These are phyloP conservation scores for Kodamaea fungicola DNA, from an alignment of 1,139 yeast genomes.

Conservation along the genomic window DNA sequence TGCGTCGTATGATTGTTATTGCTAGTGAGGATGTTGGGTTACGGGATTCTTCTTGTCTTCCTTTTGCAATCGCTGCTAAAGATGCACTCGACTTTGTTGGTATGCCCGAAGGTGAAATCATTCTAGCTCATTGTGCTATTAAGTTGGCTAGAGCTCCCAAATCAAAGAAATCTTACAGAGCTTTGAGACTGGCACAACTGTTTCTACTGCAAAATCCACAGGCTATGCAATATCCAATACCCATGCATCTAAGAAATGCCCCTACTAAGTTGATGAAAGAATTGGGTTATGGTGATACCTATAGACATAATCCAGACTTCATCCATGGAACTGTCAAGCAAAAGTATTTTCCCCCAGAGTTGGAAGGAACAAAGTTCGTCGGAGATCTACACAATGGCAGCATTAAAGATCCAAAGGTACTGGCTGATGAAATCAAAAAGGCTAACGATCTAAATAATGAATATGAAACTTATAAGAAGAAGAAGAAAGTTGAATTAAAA, in stretches of 20 bases:
- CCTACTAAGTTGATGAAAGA: constrained; percentile 90
- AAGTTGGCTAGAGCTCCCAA: constrained; percentile 83
- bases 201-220: constrained; percentile 58
- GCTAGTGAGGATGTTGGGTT: constrained; percentile 91
- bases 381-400: constrained; percentile 37
- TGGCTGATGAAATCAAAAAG: constrained; percentile 16
- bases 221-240: constrained; percentile 63
- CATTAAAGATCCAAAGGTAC: constrained; percentile 25
- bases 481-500: constrained; percentile 6
- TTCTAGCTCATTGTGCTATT: constrained; percentile 88
- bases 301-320: constrained; percentile 84
- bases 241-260: constrained; percentile 85
- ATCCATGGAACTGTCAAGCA: constrained; percentile 72
- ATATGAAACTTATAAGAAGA: constrained; percentile 26
- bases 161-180: constrained; percentile 80
- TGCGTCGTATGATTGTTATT: constrained; percentile 85
- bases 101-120: constrained; percentile 90
- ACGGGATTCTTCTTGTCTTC: constrained; percentile 77
- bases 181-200: constrained; percentile 63
- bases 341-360: constrained; percentile 59
- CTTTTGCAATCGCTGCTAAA: constrained; percentile 82
- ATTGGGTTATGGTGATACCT: constrained; percentile 77
- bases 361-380: constrained; percentile 31
- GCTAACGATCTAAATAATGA: constrained; percentile 23
- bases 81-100: constrained; percentile 93